Evolutionary conservation across 495 filamentous ascomycete species (phyloP), one percentile per base, ranked within the genome.

Genomic region (Lasiosphaeris hirsuta): DNA sequence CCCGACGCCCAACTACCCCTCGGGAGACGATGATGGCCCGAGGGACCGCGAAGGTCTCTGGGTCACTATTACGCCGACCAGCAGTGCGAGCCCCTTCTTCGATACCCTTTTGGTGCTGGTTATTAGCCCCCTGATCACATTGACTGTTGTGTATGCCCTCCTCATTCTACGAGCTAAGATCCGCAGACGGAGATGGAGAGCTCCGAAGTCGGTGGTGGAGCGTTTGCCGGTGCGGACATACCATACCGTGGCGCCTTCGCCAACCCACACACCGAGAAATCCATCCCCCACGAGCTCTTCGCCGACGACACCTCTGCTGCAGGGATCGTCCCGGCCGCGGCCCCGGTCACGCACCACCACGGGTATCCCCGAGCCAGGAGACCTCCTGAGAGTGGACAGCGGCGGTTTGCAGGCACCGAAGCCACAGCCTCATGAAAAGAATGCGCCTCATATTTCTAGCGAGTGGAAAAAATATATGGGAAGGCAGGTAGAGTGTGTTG

Each of bases 161-260:
- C 81, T 97, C 14, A 77, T 97, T 18, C 73, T 97, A 40, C 89
- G 95, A 42, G 92, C 91, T 23, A 89, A 91, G 52, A 92, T 97
- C 52, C 86, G 93, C 30, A 83, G 94, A 46, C 81, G 93, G 60
- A 81, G 94, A 58, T 98, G 94, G 94, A 84, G 94, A 63, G 94
- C 94, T 39, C 94, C 94, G 3, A 98, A 97, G 68, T 95, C 90
- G 10, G 86, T 98, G 1, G 93, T 98, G 34, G 92, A 96, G 61
- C 85, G 88, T 45, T 83, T 98, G n/a, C 94, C 94, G 18, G 92
- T 98, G 35, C 84, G 92, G 54, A 96, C 90, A 0, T 98, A 97
- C 63, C 92, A 95, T 61, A 92, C 90, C 0, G 86, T 96, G 40
- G 78, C 82, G 5, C 78, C 80, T 14, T 79, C 83, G 1, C 81